phyloP scores from a whole-genome alignment of 1,139 yeast species.

The Eremothecium coryli region DNA sequence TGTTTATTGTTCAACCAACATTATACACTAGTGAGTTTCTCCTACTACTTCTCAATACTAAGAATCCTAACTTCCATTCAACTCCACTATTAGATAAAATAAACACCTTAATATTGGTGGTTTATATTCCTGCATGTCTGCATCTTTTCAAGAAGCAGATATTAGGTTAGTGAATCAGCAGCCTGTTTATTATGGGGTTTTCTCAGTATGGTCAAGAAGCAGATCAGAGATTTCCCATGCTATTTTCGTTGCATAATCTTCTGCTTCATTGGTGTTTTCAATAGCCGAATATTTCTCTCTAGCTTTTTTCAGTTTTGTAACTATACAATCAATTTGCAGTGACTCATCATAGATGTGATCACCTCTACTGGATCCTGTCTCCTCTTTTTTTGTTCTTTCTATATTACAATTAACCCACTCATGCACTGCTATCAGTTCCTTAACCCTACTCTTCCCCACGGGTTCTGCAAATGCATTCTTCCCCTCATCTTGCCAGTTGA shows the following conservation, averaged over 20 bases:
- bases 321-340: constrained; percentile 11
- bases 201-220: constrained; percentile 10
- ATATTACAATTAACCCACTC: constrained; percentile 19
- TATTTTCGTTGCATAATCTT: constrained; percentile 19
- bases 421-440: constrained; percentile 26
- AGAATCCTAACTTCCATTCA: constrained; percentile 34
- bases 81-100: constrained; percentile 16
- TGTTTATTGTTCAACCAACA: constrained; percentile 40
- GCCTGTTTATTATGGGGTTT: not conserved
- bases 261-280: constrained; percentile 14
- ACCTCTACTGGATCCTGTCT: not conserved
- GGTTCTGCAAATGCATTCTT: constrained; percentile 24
- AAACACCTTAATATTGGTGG: constrained; percentile 23
- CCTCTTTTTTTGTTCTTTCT: constrained; percentile 1
- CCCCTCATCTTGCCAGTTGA: constrained; percentile 13
- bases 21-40: constrained; percentile 43
- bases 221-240: constrained; percentile 23
- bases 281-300: constrained; percentile 14
- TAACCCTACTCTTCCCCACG: constrained; percentile 21
- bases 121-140: constrained; percentile 29
- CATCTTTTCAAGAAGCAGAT: constrained; percentile 22
- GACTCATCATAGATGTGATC: not conserved
- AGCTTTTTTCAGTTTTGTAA: constrained; percentile 19
- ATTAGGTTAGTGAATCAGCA: constrained; percentile 1
- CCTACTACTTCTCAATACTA: constrained; percentile 43